These are phyloP conservation scores for Gracilaria gracilis DNA, from an alignment of 23 red algal genomes.

Conservation along the genomic window DNA sequence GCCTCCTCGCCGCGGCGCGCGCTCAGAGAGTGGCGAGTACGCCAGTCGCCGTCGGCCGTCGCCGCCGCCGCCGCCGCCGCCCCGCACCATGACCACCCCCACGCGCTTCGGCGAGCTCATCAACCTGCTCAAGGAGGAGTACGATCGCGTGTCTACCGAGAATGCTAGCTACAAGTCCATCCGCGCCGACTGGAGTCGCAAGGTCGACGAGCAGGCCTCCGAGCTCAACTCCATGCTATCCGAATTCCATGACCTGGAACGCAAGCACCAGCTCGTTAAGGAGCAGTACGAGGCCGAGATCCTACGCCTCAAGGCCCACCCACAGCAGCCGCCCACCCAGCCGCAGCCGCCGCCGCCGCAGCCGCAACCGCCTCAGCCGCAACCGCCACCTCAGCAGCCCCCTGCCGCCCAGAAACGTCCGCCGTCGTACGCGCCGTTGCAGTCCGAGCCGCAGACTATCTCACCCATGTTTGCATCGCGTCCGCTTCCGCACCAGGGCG, in stretches of 20 bases:
- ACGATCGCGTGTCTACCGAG: constrained; percentile 54
- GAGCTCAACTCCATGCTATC: constrained; percentile 65
- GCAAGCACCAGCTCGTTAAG: constrained; percentile 79
- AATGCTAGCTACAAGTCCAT: constrained; percentile 40
- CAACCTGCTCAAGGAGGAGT: constrained; percentile 71
- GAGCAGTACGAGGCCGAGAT: constrained; percentile 89
- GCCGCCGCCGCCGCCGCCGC: background rate
- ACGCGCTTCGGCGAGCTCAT: constrained; percentile 57
- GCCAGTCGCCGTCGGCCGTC: background rate
- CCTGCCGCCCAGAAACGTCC: constrained; percentile 1
- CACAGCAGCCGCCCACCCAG: constrained; percentile 23
- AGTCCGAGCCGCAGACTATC: constrained; percentile 22
- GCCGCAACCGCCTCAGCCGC: constrained; percentile 30
- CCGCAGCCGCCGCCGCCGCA: constrained; percentile 38
- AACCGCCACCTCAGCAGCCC: constrained; percentile 8
- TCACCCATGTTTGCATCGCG: constrained; percentile 19
- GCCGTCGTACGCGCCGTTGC: background rate
- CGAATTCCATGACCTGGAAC: constrained; percentile 73
- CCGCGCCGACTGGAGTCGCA: constrained; percentile 72
- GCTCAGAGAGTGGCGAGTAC: background rate
- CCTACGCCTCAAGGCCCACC: constrained; percentile 65
- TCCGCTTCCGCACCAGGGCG: background rate
- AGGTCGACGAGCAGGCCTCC: constrained; percentile 71
- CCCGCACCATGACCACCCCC: background rate
- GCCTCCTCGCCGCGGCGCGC: background rate